These are phyloP conservation scores for Ganoderma boninense DNA, from an alignment of 1,284 basidiomycete genomes.

Conservation along the genomic window DNA sequence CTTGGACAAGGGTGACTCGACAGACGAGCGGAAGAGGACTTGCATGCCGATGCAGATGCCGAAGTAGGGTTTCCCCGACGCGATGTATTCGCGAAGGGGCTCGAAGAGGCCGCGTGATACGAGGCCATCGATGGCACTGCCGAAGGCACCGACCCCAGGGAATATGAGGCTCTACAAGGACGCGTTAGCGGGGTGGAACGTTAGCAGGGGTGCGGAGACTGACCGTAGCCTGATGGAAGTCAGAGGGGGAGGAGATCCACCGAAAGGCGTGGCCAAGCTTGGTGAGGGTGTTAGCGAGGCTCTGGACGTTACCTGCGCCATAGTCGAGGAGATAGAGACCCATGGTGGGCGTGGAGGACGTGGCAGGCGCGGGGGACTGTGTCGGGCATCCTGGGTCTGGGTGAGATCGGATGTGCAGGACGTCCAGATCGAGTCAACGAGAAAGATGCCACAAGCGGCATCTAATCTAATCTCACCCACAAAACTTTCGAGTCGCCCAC, in stretches of 20 bases:
- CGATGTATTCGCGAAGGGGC: conserved; percentile 86
- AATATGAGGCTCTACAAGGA: conserved; percentile 88
- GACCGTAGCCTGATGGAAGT: conserved; percentile 92
- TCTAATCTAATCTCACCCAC: conserved; percentile 35
- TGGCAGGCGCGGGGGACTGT: not conserved
- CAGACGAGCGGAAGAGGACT: conserved; percentile 89
- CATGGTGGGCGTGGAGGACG: conserved; percentile 48
- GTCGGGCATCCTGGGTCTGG: conserved; percentile 21
- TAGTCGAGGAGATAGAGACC: conserved; percentile 93
- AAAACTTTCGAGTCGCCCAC: not conserved
- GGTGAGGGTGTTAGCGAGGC: conserved; percentile 91
- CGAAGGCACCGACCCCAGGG: conserved; percentile 97
- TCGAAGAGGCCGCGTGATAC: conserved; percentile 78
- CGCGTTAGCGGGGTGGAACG: conserved; percentile 23
- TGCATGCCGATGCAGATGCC: conserved; percentile 99
- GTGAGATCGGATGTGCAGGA: conserved; percentile 24
- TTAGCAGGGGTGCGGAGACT: conserved; percentile 47
- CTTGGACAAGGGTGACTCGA: conserved; percentile 67
- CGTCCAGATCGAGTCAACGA: conserved; percentile 20
- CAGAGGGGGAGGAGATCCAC: conserved; percentile 88
- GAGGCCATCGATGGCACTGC: conserved; percentile 87
- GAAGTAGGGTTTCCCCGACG: conserved; percentile 93
- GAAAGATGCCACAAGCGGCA: conserved; percentile 11
- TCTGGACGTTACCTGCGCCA: conserved; percentile 94
- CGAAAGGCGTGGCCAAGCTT: conserved; percentile 90